Conservation (phyloP, 1,139 yeast species). For the Hemisphaericaspora xylofermentans region DNA sequence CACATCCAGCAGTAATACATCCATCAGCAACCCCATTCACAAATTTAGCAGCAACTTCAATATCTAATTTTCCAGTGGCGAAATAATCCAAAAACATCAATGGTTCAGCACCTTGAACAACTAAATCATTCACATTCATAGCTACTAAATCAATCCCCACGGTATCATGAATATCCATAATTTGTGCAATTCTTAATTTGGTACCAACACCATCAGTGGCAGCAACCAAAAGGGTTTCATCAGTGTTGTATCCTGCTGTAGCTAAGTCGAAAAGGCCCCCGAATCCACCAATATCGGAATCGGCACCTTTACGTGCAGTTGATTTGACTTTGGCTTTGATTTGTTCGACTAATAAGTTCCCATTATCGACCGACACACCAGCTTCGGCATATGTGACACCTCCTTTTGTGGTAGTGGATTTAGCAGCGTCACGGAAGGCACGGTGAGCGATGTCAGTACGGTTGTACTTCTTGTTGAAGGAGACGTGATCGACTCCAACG, state of each 20-base stretch:
- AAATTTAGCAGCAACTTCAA: conserved; percentile 79
- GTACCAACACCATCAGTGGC: conserved; percentile 99
- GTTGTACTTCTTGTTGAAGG: conserved; percentile 74
- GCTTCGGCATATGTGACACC: conserved; percentile 87
- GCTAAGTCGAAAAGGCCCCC: conserved; percentile 94
- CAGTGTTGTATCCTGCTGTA: conserved; percentile 79
- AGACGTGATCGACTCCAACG: conserved; percentile 73
- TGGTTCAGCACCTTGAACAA: conserved; percentile 99
- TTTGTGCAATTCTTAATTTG: conserved; percentile 91
- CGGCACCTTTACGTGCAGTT: conserved; percentile 96
- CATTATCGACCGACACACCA: conserved; percentile 97
- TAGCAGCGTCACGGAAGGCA: conserved; percentile 67
- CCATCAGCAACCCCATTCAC: conserved; percentile 97
- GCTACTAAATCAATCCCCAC: conserved; percentile 99
- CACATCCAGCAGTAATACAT: conserved; percentile 93
- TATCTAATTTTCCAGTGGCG: conserved; percentile 91
- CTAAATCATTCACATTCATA: conserved; percentile 96
- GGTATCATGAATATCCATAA: conserved; percentile 83
- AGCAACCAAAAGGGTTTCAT: conserved; percentile 82
- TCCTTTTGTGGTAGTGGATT: conserved; percentile 13
- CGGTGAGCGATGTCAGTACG: conserved; percentile 95
- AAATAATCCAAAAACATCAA: conserved; percentile 92
- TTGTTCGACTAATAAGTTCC: conserved; percentile 83
- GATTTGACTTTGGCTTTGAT: conserved; percentile 90
- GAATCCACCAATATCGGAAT: conserved; percentile 97